Percentiles rank a stretch among this genome's conserved stretches.
phyloP scores from a whole-genome alignment of 2,329 filamentous ascomycete species.

The Neonectria sp. region DNA sequence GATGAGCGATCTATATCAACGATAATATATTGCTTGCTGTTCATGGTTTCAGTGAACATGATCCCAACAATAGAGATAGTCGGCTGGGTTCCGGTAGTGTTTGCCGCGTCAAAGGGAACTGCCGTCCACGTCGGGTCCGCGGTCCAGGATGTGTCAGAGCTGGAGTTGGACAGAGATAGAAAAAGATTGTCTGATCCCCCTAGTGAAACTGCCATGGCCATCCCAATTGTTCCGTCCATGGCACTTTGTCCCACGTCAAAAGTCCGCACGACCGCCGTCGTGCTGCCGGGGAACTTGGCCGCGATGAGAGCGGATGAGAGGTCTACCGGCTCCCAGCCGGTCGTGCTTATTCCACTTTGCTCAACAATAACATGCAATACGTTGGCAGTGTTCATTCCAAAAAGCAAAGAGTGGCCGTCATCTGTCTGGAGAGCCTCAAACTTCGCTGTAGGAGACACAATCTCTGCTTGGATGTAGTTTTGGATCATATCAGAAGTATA shows the following conservation, averaged over 20 bases:
- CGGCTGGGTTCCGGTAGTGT: too few species aligned
- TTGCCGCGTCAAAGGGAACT: too few species aligned
- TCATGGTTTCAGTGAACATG: too few species aligned
- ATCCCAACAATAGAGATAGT: too few species aligned
- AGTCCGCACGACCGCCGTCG: not conserved
- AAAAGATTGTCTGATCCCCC: too few species aligned
- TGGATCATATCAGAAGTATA: constrained; percentile 13
- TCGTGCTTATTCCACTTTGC: constrained; percentile 4
- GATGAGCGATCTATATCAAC: too few species aligned
- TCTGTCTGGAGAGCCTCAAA: constrained; percentile 24
- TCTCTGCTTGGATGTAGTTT: constrained; percentile 23
- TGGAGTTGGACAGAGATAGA: too few species aligned
- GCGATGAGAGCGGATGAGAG: not conserved
- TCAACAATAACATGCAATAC: constrained; percentile 14
- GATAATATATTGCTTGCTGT: too few species aligned
- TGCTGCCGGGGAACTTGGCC: not conserved
- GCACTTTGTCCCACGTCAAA: constrained; percentile 16
- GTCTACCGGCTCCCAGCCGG: constrained; percentile 7
- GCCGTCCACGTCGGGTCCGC: too few species aligned
- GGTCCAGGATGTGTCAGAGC: too few species aligned
- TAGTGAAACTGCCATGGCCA: too few species aligned
- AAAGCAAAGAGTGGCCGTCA: constrained; percentile 22
- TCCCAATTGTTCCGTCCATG: too few species aligned
- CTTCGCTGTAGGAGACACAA: constrained; percentile 13
- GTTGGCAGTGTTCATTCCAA: not conserved